Evolutionary conservation across 1,284 basidiomycete genomes (phyloP), one percentile per base, ranked within the genome.

Genomic region (Cutaneotrichosporon cutaneum): DNA sequence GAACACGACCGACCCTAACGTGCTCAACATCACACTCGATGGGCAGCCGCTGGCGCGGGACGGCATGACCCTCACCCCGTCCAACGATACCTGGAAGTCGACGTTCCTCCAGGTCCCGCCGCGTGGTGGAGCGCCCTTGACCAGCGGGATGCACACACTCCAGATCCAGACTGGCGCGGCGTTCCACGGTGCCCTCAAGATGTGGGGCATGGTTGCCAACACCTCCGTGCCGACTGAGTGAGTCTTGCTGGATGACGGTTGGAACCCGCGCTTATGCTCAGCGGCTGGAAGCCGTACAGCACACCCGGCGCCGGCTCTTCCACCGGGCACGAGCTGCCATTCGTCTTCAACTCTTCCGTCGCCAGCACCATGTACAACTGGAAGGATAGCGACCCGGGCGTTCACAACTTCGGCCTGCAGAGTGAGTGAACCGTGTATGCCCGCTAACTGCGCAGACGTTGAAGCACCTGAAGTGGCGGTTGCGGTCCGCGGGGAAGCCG

Each of bases 311-410:
- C 18, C 7, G 26, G 26, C 18, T 26, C 26, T 9, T 27, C 48
- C 24, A 26, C 26, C 13, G 48, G 48, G 3, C 24, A 9, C 26
- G 48, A 27, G 24, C 48, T 51, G 13, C 14, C 14, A 4, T 51
- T 51, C 16, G 48, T 51, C 24, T 51, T 27, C 48, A 27, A 32
- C 26, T 30, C 26, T 7, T n/a, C 26, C 8, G 48, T 51, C 27
- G 39, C 39, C 39, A 32, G 48, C 48, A 30, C 48, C 4, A 51
- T 51, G 48, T 51, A 51, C 48, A 51, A 30, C 18, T 51, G 48
- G 48, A 27, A 47, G 45, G 26, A 51, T 7, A 13, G 18, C 18
- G 26, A 51, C 14, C 48, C 48, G 3, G 18, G 16, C 13, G 27
- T 51, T 18, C 26, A 51, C 48, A 14, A 51, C 26, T 32, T 51